Conservation (phyloP, 2,329 filamentous ascomycete species). For the Verruconis gallopava region DNA sequence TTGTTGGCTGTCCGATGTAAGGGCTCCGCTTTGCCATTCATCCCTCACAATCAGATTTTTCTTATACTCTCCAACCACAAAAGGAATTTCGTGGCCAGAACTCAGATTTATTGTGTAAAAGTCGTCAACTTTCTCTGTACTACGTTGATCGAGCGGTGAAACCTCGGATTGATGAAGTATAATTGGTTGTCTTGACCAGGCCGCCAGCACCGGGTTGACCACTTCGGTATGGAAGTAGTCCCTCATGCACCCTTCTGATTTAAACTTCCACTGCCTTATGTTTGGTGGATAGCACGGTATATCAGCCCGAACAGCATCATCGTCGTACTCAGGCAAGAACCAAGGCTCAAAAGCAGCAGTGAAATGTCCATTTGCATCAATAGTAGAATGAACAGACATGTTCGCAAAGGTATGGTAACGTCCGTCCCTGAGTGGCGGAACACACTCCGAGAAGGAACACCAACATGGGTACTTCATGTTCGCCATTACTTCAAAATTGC, state of each 20-base stretch:
- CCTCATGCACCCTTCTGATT: neutral
- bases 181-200: neutral
- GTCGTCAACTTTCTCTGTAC: neutral
- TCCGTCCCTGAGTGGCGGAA: neutral
- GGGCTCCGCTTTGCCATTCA: neutral
- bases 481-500: neutral
- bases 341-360: neutral
- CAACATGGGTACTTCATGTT: constrained; percentile 1
- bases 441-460: neutral
- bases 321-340: neutral
- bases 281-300: neutral
- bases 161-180: constrained; percentile 2
- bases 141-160: neutral
- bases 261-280: neutral
- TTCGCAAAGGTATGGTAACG: neutral
- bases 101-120: neutral
- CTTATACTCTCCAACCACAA: neutral
- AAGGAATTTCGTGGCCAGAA: neutral
- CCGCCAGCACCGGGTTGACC: neutral
- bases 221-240: neutral
- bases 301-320: neutral
- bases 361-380: neutral
- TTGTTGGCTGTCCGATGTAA: neutral
- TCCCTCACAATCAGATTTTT: neutral
- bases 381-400: neutral